Percentiles rank a stretch among this genome's conserved stretches.
Evolutionary conservation across 2,329 filamentous ascomycete species (phyloP).

Genomic region (Neofusicoccum cordaticola): DNA sequence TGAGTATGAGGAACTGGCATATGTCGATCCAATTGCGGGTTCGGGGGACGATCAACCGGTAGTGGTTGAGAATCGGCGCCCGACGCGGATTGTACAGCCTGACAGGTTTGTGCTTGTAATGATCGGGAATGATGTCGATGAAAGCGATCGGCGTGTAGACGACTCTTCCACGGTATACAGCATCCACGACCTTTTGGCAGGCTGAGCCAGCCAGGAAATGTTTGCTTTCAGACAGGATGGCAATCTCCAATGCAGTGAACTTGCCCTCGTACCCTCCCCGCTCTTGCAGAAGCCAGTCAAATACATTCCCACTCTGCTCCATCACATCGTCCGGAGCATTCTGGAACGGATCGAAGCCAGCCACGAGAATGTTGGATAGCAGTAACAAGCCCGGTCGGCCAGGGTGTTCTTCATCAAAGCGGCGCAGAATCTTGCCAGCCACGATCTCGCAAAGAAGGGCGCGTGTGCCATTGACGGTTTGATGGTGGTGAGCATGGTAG

Average conservation of each 20-base stretch:
- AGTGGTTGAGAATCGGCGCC: slow-evolving; percentile 77
- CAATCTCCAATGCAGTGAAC: slow-evolving; percentile 75
- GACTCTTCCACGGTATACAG: slow-evolving; percentile 76
- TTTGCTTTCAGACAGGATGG: slow-evolving; percentile 79
- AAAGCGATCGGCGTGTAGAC: slow-evolving; percentile 80
- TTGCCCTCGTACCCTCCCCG: slow-evolving; percentile 55
- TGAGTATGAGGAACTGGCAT: slow-evolving; percentile 67
- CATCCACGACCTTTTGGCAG: slow-evolving; percentile 77
- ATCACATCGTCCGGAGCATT: slow-evolving; percentile 69
- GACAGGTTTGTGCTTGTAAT: slow-evolving; percentile 81
- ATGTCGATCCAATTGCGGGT: slow-evolving; percentile 75
- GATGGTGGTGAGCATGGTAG: slow-evolving; percentile 66
- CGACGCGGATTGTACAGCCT: slow-evolving; percentile 74
- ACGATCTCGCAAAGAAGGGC: slow-evolving; percentile 78
- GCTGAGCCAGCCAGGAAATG: slow-evolving; percentile 73
- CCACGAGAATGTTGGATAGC: slow-evolving; percentile 75
- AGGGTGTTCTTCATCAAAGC: slow-evolving; percentile 74
- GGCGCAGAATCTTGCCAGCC: slow-evolving; percentile 72
- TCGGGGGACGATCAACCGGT: slow-evolving; percentile 76
- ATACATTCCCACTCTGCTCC: slow-evolving; percentile 52
- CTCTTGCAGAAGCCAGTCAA: slow-evolving; percentile 45
- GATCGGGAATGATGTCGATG: slow-evolving; percentile 79
- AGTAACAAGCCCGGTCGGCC: slow-evolving; percentile 69
- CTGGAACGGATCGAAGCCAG: slow-evolving; percentile 82
- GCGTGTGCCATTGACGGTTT: slow-evolving; percentile 76